Conservation (phyloP, 352 stramenopile species). For the Thalassiosira hispida region DNA sequence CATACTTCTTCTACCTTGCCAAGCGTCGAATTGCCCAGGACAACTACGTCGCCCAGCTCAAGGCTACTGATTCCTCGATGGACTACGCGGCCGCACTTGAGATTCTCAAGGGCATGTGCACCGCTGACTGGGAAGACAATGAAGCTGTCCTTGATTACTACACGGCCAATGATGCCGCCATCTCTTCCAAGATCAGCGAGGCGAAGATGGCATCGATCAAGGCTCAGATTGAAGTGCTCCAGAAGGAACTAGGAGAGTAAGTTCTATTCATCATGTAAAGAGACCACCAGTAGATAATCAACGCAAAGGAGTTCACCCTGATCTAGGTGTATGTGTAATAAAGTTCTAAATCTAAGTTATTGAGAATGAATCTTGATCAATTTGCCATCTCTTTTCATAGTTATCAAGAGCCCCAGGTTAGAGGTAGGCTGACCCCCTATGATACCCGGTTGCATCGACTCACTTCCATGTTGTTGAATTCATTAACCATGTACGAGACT, state of each 20-base stretch:
- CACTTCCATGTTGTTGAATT: too few species aligned
- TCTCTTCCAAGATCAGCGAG: conserved; percentile 69
- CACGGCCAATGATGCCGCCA: conserved; percentile 54
- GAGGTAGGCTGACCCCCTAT: too few species aligned
- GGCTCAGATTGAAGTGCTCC: conserved; percentile 76
- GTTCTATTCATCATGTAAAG: neutral
- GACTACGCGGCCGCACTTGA: conserved; percentile 64
- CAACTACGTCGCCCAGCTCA: conserved; percentile 85
- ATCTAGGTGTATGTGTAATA: too few species aligned
- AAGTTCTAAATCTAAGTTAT: too few species aligned
- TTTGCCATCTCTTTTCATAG: too few species aligned
- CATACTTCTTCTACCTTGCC: conserved; percentile 98
- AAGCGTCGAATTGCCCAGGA: conserved; percentile 96
- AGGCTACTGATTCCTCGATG: conserved; percentile 68
- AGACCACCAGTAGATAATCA: too few species aligned
- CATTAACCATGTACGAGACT: too few species aligned
- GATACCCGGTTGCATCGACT: too few species aligned
- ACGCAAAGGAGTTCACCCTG: too few species aligned
- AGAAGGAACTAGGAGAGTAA: conserved; percentile 66
- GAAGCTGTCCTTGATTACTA: conserved; percentile 78
- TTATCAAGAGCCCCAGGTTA: too few species aligned
- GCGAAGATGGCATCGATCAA: conserved; percentile 74
- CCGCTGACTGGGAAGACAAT: conserved; percentile 81
- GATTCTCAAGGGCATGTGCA: conserved; percentile 72
- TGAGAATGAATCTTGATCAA: too few species aligned